Evolutionary conservation across 352 stramenopile species (phyloP), one percentile per base, ranked within the genome.

Genomic region (Pythium coloratum): DNA sequence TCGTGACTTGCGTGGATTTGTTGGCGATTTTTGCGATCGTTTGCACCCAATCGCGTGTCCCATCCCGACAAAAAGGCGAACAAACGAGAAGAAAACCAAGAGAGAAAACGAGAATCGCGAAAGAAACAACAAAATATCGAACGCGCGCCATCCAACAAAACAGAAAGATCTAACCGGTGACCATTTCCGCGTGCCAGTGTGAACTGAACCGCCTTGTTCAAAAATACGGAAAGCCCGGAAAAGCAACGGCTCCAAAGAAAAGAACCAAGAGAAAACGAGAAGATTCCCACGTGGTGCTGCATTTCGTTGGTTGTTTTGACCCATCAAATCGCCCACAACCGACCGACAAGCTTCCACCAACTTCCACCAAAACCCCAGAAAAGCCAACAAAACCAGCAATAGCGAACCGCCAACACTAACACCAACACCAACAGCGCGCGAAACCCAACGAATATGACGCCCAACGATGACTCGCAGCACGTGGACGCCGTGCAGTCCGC

Each of bases 161-260:
- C 38, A 44, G 33, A 38, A 44, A 44, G 9, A 44, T 18, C 38
- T 6, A 44, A 44, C 38, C 38, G 8, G 38, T 18, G 38, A 18
- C 9, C 9, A 44, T 6, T 44, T 10, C 38, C 10, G 20, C 20
- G 20, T 24, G 20, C 20, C 20, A 24, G 20, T 16, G 38, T 44
- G 38, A 44, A 44, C 38, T 44, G 38, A 44, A 44, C 38, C 38
- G 38, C 13, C 38, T 44, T 47, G 34, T 32, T 20, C 32, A 61
- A 32, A 50, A 40, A 36, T 50, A 12, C n/a, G 2, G 9, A 49
- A 55, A 59, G 40, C 46, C 53, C 61, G 47, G 20, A 34, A 66
- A 51, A 18, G 18, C 44, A 64, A 55, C 50, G 51, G 51, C 61
- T 67, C 51, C 51, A 67, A 67, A 67, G 51, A 67, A 67, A 67